phyloP scores from a whole-genome alignment of 148 eudicot species.

The Suaeda aralocaspica region DNA sequence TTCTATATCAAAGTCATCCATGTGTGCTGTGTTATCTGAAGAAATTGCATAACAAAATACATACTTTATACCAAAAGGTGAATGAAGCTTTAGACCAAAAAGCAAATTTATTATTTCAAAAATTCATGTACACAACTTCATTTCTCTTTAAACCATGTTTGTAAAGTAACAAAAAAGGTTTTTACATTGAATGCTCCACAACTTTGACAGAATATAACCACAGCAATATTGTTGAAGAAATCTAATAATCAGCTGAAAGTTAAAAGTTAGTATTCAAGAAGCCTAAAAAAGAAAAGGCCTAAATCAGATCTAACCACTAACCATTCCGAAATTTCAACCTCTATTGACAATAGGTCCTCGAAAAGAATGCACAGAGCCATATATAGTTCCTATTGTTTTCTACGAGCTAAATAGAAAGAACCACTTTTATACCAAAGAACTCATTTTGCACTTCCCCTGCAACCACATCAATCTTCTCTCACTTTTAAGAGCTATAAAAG shows the following conservation, averaged over 20 bases:
- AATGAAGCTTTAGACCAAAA: not conserved
- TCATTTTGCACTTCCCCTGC: conserved; percentile 53
- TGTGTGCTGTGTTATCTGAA: conserved; percentile 34
- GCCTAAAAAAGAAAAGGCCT: not conserved
- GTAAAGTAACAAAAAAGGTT: not conserved
- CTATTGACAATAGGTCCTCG: conserved; percentile 2
- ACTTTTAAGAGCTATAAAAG: conserved; percentile 50
- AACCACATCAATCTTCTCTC: conserved; percentile 53
- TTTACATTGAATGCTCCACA: conserved; percentile 4
- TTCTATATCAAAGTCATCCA: conserved; percentile 66
- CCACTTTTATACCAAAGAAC: conserved; percentile 23
- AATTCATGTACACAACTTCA: conserved; percentile 12
- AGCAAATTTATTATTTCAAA: conserved; percentile 2
- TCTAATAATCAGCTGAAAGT: not conserved
- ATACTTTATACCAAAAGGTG: not conserved
- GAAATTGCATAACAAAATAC: conserved; percentile 14
- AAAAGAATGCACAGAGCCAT: not conserved
- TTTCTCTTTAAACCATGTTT: not conserved
- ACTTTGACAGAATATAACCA: not conserved
- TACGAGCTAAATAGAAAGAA: not conserved
- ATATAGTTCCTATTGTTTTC: conserved; percentile 1
- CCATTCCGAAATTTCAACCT: not conserved
- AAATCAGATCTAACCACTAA: not conserved
- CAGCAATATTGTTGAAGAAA: not conserved
- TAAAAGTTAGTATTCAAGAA: conserved; percentile 8